A percentile compares a stretch with the other conserved stretches of the same genome.
Conservation (phyloP, 2,329 filamentous ascomycete species). For the Dactylellina haptotyla region DNA sequence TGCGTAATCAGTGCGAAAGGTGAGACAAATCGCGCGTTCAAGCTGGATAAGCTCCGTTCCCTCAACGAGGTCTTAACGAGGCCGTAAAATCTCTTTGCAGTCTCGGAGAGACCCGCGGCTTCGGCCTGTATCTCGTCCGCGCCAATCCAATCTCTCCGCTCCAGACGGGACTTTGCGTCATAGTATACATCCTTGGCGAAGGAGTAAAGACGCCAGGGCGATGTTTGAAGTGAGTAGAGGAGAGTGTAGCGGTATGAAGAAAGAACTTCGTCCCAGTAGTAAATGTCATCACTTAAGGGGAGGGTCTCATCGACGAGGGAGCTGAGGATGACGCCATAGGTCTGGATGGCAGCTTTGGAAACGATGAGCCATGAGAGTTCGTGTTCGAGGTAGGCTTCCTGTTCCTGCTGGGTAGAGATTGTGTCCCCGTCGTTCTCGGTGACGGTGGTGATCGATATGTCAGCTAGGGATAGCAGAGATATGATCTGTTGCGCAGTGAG, state of each 20-base stretch:
- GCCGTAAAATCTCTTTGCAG: slow-evolving; percentile 74
- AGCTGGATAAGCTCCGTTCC: slow-evolving; percentile 75
- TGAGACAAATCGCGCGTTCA: slow-evolving; percentile 77
- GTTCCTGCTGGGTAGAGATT: slow-evolving; percentile 58
- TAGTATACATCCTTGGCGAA: slow-evolving; percentile 76
- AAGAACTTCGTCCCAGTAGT: slow-evolving; percentile 94
- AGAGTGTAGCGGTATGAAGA: slow-evolving; percentile 80
- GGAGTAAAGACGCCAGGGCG: slow-evolving; percentile 77
- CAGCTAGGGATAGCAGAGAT: slow-evolving; percentile 72
- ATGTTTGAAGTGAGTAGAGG: slow-evolving; percentile 86
- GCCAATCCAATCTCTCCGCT: slow-evolving; percentile 31
- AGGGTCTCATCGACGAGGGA: slow-evolving; percentile 84
- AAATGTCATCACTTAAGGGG: slow-evolving; percentile 83
- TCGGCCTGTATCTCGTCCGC: slow-evolving; percentile 28
- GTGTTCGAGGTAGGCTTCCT: slow-evolving; percentile 69
- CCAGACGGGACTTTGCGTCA: slow-evolving; percentile 63
- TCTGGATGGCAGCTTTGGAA: slow-evolving; percentile 90
- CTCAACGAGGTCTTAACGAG: slow-evolving; percentile 79
- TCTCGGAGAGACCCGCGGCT: slow-evolving; percentile 52
- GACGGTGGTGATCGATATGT: slow-evolving; percentile 65
- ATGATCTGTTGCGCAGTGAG: slow-evolving; percentile 71
- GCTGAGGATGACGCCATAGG: slow-evolving; percentile 81
- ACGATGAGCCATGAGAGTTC: slow-evolving; percentile 91
- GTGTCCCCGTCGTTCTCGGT: slow-evolving; percentile 59
- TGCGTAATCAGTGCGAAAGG: slow-evolving; percentile 79